Percentiles rank a stretch among this genome's conserved stretches.
phyloP scores from a whole-genome alignment of 176 grass and related monocot genomes.

The Thalia dealbata region DNA sequence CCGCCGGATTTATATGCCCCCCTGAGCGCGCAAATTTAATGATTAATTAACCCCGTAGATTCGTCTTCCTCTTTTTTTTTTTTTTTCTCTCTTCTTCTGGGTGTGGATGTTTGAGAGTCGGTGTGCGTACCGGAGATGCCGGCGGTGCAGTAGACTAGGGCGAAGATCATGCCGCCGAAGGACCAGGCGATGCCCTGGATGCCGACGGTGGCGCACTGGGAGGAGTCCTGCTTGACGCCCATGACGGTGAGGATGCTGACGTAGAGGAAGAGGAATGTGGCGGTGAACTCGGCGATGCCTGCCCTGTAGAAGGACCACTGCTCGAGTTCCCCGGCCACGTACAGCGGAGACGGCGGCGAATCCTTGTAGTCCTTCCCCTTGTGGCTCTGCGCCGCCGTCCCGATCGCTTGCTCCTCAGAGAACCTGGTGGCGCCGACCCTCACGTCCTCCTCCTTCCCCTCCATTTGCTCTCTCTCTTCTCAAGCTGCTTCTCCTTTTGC shows the following conservation, averaged over 20 bases:
- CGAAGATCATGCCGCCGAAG: background rate
- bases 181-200: background rate
- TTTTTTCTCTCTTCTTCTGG: no score
- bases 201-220: background rate
- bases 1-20: background rate
- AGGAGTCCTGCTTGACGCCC: background rate
- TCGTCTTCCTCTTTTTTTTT: no score
- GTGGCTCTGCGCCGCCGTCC: background rate
- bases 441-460: background rate
- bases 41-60: no score
- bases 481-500: no score
- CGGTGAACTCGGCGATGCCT: slow-evolving; percentile 47
- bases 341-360: background rate
- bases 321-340: background rate
- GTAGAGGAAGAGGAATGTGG: background rate
- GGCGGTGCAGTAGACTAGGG: background rate
- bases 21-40: background rate
- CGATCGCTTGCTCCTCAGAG: background rate
- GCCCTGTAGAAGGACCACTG: slow-evolving; percentile 29
- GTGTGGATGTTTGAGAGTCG: no score
- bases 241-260: background rate
- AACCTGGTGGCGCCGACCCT: background rate
- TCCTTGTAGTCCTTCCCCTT: slow-evolving; percentile 7
- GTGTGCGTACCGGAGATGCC: background rate
- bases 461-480: background rate